Evolutionary conservation across 768 basidiomycete genomes (phyloP), one percentile per base, ranked within the genome.

Genomic region (Leccinum pellstonianum): DNA sequence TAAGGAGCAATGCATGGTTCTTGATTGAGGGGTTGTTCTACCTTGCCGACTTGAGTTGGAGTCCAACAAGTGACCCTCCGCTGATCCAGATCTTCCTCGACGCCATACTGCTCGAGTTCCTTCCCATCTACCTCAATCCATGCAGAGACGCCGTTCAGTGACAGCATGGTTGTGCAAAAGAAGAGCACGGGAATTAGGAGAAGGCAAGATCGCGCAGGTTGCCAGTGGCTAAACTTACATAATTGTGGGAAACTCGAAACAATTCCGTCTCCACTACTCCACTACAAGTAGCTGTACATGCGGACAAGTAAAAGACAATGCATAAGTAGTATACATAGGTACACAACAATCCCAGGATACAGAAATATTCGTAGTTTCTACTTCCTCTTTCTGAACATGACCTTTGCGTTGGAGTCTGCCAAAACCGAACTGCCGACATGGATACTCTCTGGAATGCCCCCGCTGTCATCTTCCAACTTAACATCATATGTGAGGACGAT

Each of bases 401-500:
- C 49, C 49, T 25, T 47, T 5, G 50, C 43, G 8, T 23, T 51
- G 9, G 56, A 43, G 33, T 57, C 27, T n/a, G 33, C 25, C 10
- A 17, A 4, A 17, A 49, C 33, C 0, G 21, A 1, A 21, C 6
- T 23, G 6, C 46, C 50, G 8, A 48, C 3, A 17, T 17, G 9
- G n/a, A 52, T 25, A 48, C 19, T 5, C 12, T 11, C 25, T 6
- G 33, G 25, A 19, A 50, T 21, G 5, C 3, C 27, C 7, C 4
- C 9, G 33, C 21, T 35, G 10, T 48, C 54, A 27, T 55, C 29
- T 31, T 31, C 59, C 53, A 58, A 15, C 35, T 55, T 60, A 2
- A 63, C 10, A 35, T 63, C 62, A 19, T 63, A 63, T 2, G 53
- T 21, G 70, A 58, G 70, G n/a, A 83, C 61, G 4, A 83, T 51